Conservation (phyloP, 192 early-diverging fungal species). For the Podila epigama region DNA sequence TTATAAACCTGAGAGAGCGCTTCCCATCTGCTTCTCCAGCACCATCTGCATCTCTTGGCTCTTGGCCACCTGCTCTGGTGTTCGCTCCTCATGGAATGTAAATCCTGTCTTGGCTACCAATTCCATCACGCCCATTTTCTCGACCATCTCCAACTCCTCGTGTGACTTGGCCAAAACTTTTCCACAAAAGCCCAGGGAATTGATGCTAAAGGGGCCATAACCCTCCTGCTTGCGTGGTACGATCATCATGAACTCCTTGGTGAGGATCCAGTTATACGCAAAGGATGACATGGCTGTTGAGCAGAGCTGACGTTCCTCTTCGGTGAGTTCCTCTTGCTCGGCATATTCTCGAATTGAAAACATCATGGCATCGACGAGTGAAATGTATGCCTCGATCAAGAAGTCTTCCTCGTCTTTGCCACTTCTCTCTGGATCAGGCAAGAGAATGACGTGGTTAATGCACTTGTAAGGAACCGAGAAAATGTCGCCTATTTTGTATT, state of each 20-base stretch:
- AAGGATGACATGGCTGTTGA: constrained; percentile 6
- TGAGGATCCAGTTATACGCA: constrained; percentile 64
- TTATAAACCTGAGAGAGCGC: constrained; percentile 12
- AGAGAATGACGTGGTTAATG: constrained; percentile 51
- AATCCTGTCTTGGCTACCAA: constrained; percentile 44
- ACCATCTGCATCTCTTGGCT: constrained; percentile 6
- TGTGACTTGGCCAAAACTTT: constrained; percentile 51
- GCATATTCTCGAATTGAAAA: constrained; percentile 52
- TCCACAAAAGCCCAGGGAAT: constrained; percentile 64
- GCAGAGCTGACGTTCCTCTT: constrained; percentile 5
- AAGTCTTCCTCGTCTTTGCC: constrained; percentile 51
- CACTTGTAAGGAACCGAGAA: constrained; percentile 54
- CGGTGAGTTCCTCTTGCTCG: constrained; percentile 14
- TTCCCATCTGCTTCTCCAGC: constrained; percentile 23
- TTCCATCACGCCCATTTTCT: constrained; percentile 25
- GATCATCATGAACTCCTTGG: constrained; percentile 61
- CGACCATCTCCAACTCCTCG: constrained; percentile 50
- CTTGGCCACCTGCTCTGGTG: constrained; percentile 9
- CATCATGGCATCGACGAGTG: constrained; percentile 58
- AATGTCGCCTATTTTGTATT: constrained; percentile 45
- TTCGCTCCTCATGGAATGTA: background rate
- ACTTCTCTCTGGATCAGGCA: constrained; percentile 16
- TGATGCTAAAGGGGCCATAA: constrained; percentile 32
- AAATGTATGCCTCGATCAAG: constrained; percentile 54
- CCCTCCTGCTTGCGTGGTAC: constrained; percentile 53